These are phyloP conservation scores for Pleurotus citrinopileatus DNA, from an alignment of 768 basidiomycete genomes.

Conservation along the genomic window DNA sequence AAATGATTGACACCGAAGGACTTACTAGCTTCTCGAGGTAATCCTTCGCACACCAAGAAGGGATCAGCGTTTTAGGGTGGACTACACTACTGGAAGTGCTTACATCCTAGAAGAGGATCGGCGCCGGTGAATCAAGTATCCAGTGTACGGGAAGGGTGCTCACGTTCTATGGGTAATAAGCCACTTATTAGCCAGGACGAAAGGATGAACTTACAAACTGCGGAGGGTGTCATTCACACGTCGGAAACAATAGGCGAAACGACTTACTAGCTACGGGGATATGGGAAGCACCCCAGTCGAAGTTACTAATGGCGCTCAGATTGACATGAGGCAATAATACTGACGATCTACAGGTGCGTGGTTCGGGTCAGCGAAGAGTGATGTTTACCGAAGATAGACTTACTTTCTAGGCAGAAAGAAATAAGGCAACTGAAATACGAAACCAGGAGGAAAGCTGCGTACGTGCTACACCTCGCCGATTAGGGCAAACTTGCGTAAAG, in stretches of 20 bases:
- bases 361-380: not conserved
- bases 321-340: not conserved
- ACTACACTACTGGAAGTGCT: not conserved
- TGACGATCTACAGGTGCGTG: not conserved
- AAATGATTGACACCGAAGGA: not conserved
- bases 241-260: not conserved
- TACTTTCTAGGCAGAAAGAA: not conserved
- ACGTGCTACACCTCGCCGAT: not conserved
- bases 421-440: not conserved
- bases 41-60: not conserved
- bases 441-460: not conserved
- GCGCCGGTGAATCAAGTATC: not conserved
- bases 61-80: not conserved
- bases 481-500: not conserved
- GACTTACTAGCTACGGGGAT: not conserved
- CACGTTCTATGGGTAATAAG: not conserved
- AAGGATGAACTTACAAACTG: not conserved
- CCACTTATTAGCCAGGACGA: not conserved
- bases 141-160: not conserved
- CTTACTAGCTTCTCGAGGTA: not conserved
- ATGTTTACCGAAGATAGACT: not conserved
- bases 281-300: not conserved
- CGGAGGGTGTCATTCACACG: too few relatives aligned
- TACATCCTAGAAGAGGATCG: not conserved
- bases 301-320: too few relatives aligned